These are phyloP conservation scores for Colletotrichum noveboracense DNA, from an alignment of 2,329 filamentous ascomycete species.

Conservation along the genomic window DNA sequence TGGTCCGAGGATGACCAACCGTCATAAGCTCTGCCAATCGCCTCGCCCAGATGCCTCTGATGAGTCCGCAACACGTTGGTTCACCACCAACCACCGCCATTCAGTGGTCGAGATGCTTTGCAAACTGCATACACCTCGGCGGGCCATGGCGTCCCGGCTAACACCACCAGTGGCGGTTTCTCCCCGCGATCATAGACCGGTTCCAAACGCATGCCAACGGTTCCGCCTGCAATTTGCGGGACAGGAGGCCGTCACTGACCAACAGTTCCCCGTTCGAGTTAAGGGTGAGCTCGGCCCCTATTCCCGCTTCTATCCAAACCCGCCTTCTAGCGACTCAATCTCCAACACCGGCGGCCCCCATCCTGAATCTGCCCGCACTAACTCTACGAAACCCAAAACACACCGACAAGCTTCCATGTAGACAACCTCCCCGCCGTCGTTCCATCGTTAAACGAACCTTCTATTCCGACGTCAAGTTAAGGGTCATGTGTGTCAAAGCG, in stretches of 20 bases:
- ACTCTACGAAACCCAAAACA: constrained; percentile 15
- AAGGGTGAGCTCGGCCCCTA: neutral
- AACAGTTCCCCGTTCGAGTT: constrained; percentile 2
- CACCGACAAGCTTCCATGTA: constrained; percentile 2
- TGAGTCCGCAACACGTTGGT: neutral
- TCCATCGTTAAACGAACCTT: neutral
- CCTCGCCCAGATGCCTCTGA: neutral
- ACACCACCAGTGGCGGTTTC: neutral
- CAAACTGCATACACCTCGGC: neutral
- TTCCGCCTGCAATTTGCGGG: neutral
- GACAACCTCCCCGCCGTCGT: neutral
- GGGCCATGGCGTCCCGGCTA: neutral
- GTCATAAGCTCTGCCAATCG: neutral
- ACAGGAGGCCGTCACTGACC: neutral
- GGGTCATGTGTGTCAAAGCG: neutral
- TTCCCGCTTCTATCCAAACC: neutral
- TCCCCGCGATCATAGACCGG: neutral
- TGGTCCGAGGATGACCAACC: neutral
- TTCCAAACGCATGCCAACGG: neutral
- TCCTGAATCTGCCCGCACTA: neutral
- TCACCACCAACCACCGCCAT: neutral
- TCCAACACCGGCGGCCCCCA: constrained; percentile 16
- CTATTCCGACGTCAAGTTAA: neutral
- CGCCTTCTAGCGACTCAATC: constrained; percentile 1
- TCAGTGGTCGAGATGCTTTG: neutral